Percentiles rank a stretch among this genome's conserved stretches.
Evolutionary conservation across 2,329 filamentous ascomycete species (phyloP).

Genomic region (Colletotrichum magnum): DNA sequence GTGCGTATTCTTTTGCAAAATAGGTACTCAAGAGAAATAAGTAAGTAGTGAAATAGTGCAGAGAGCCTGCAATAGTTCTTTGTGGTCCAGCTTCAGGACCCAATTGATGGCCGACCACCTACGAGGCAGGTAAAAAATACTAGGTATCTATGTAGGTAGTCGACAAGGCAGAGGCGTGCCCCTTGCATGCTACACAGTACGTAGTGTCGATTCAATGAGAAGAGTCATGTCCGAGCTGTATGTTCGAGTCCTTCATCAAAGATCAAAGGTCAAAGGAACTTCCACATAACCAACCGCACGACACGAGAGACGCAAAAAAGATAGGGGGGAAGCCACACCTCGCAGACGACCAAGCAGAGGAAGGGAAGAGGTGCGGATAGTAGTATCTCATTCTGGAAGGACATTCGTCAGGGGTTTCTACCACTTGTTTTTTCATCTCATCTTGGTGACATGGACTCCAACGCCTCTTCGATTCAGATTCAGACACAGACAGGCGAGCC

Average conservation of each 20-base stretch:
- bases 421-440: constrained; percentile 22
- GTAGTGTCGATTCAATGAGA: too few species aligned
- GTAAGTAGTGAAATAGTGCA: too few species aligned
- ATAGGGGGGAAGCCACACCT: too few species aligned
- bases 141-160: too few species aligned
- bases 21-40: too few species aligned
- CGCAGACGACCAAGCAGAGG: not conserved
- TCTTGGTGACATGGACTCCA: constrained; percentile 22
- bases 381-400: not conserved
- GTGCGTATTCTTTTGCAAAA: too few species aligned
- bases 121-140: too few species aligned
- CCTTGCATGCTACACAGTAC: too few species aligned
- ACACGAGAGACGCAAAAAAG: not conserved
- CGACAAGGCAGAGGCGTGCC: too few species aligned
- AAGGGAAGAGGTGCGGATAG: not conserved
- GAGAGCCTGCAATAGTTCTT: too few species aligned
- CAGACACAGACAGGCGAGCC: constrained; percentile 22
- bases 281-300: not conserved
- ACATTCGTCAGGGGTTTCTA: constrained; percentile 20
- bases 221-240: not conserved
- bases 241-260: constrained; percentile 11
- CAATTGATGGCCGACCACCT: too few species aligned
- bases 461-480: constrained; percentile 26
- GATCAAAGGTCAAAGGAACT: not conserved
- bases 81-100: too few species aligned